A percentile compares a stretch with the other conserved stretches of the same genome.
Conservation (phyloP, 345 rosid species). For the Psidium guajava region DNA sequence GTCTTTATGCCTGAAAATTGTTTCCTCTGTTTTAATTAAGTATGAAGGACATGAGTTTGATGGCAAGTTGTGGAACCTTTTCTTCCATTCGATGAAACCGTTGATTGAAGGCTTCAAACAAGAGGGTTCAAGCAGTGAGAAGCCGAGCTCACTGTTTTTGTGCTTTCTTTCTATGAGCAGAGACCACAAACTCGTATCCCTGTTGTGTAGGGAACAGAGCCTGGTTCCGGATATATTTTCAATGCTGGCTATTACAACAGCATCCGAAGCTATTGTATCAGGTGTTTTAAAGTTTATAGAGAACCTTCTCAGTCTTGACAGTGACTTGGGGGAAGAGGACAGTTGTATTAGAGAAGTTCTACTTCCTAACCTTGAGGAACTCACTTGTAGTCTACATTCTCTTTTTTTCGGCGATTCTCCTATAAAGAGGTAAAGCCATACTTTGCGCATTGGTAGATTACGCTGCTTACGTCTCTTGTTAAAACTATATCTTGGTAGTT, state of each 20-base stretch:
- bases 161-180: slow-evolving; percentile 93
- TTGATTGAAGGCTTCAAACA: slow-evolving; percentile 68
- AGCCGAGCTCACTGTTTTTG: slow-evolving; percentile 80
- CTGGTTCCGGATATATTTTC: slow-evolving; percentile 79
- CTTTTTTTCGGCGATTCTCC: slow-evolving; percentile 39
- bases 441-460: neutral
- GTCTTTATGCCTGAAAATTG: slow-evolving; percentile 66
- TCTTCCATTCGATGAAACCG: slow-evolving; percentile 63
- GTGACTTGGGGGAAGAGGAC: slow-evolving; percentile 40
- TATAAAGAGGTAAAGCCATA: slow-evolving; percentile 46
- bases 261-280: slow-evolving; percentile 70
- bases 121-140: slow-evolving; percentile 92
- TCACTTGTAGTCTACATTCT: slow-evolving; percentile 57
- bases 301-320: slow-evolving; percentile 67
- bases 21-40: slow-evolving; percentile 61
- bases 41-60: slow-evolving; percentile 74
- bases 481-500: neutral
- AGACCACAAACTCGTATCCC: slow-evolving; percentile 46
- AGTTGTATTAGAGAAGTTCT: slow-evolving; percentile 25
- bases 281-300: slow-evolving; percentile 63
- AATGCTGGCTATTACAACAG: slow-evolving; percentile 51
- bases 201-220: slow-evolving; percentile 49
- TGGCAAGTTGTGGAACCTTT: slow-evolving; percentile 70
- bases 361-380: slow-evolving; percentile 44
- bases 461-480: neutral